A percentile compares a stretch with the other conserved stretches of the same genome.
Evolutionary conservation across 2,329 filamentous ascomycete genomes (phyloP).

Genomic region (Fusarium chuoi): DNA sequence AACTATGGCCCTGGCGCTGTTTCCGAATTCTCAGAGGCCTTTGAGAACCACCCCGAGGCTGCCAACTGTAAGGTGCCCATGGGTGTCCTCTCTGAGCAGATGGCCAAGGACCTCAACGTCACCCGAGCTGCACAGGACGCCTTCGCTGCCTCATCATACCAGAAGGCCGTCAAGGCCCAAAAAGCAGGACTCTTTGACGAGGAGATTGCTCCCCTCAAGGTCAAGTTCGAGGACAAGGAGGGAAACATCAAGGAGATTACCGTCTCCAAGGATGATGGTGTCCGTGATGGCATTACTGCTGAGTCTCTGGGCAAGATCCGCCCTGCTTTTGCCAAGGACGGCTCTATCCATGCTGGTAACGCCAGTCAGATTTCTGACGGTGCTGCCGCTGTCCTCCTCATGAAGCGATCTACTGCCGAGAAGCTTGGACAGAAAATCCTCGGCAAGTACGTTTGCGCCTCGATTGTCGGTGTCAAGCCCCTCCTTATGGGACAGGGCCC

Average conservation of each 20-base stretch:
- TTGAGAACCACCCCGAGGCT: slow-evolving; percentile 82
- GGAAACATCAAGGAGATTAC: slow-evolving; percentile 85
- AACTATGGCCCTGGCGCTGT: slow-evolving; percentile 93
- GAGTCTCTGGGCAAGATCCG: slow-evolving; percentile 92
- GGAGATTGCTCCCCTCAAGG: slow-evolving; percentile 88
- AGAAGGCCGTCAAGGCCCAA: slow-evolving; percentile 89
- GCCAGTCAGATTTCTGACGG: slow-evolving; percentile 96
- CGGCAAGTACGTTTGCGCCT: slow-evolving; percentile 90
- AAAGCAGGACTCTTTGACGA: slow-evolving; percentile 89
- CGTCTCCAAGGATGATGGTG: slow-evolving; percentile 86
- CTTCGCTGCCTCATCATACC: slow-evolving; percentile 94
- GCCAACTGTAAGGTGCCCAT: slow-evolving; percentile 98
- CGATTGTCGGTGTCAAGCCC: slow-evolving; percentile 88
- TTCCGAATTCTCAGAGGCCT: slow-evolving; percentile 88
- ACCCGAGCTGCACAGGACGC: slow-evolving; percentile 80
- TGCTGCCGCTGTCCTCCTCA: slow-evolving; percentile 92
- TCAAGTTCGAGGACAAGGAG: slow-evolving; percentile 90
- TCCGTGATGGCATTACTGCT: slow-evolving; percentile 84
- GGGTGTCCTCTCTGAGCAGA: slow-evolving; percentile 92
- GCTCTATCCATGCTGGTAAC: slow-evolving; percentile 95
- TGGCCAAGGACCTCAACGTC: slow-evolving; percentile 88
- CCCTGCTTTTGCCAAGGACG: slow-evolving; percentile 89
- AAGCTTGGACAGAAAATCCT: slow-evolving; percentile 87
- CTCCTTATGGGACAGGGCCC: slow-evolving; percentile 96
- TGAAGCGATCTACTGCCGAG: slow-evolving; percentile 93